These are phyloP conservation scores for Alloteropsis semialata DNA, from an alignment of 176 grass and related monocot species.

Conservation along the genomic window DNA sequence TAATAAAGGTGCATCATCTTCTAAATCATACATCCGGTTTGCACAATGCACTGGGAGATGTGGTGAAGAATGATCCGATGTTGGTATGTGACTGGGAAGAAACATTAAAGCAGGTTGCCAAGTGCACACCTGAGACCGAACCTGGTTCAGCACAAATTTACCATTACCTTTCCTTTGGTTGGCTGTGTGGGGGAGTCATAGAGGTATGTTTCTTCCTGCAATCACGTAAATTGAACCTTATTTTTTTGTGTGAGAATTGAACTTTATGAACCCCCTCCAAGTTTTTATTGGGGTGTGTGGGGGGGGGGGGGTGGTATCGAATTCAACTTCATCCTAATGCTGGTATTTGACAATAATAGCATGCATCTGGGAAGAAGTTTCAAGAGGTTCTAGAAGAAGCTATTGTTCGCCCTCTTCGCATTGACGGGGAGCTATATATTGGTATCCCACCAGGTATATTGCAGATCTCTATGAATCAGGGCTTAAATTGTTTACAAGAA, in stretches of 20 bases:
- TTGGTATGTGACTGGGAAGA: constrained; percentile 88
- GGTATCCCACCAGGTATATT: constrained; percentile 90
- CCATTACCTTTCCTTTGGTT: constrained; percentile 94
- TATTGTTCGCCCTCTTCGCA: constrained; percentile 90
- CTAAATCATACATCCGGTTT: constrained; percentile 92
- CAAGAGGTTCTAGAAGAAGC: constrained; percentile 91
- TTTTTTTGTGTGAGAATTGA: no score
- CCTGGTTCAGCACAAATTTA: constrained; percentile 81
- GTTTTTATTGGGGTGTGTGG: no score
- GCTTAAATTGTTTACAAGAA: background rate
- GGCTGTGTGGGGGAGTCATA: constrained; percentile 92
- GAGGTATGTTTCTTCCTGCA: constrained; percentile 52
- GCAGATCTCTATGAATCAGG: background rate
- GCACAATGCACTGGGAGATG: constrained; percentile 77
- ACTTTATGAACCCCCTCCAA: no score
- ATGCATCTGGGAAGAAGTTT: constrained; percentile 89
- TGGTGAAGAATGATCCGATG: constrained; percentile 57
- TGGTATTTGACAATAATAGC: constrained; percentile 54
- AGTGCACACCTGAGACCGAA: constrained; percentile 65
- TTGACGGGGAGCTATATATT: constrained; percentile 89
- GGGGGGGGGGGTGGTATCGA: no score
- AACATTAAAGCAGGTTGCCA: constrained; percentile 49
- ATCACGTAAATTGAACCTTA: background rate
- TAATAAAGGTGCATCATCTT: constrained; percentile 74
- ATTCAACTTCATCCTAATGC: constrained; percentile 13